Conservation (phyloP, 1,139 yeast species). For the Geotrichum klebahnii region DNA sequence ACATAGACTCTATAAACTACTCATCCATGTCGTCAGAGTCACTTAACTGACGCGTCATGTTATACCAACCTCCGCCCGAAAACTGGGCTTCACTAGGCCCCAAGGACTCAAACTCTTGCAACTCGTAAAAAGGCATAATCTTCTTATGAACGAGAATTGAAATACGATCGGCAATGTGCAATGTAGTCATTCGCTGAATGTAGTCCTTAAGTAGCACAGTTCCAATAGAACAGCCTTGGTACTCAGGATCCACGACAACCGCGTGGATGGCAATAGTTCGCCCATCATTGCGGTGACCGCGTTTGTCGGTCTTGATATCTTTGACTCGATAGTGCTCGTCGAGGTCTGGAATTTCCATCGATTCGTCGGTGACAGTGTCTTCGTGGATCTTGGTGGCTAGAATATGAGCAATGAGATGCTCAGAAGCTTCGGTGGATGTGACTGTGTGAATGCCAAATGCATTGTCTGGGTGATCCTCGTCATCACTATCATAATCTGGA, state of each 20-base stretch:
- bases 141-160: constrained; percentile 67
- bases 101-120: constrained; percentile 66
- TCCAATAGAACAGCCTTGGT: constrained; percentile 78
- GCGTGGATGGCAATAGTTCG: constrained; percentile 77
- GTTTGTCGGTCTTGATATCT: constrained; percentile 37
- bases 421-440: constrained; percentile 41
- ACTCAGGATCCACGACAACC: constrained; percentile 70
- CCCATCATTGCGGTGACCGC: constrained; percentile 76
- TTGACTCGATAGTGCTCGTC: constrained; percentile 31
- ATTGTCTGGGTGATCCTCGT: constrained; percentile 30
- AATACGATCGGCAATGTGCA: constrained; percentile 77
- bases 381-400: constrained; percentile 65
- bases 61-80: constrained; percentile 65
- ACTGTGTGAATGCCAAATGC: constrained; percentile 24
- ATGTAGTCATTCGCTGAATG: constrained; percentile 82
- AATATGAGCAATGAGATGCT: constrained; percentile 76
- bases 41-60: constrained; percentile 56
- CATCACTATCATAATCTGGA: constrained; percentile 31
- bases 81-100: constrained; percentile 59
- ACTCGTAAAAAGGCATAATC: constrained; percentile 70
- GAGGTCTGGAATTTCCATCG: constrained; percentile 59
- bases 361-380: constrained; percentile 52
- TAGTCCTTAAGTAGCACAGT: constrained; percentile 81
- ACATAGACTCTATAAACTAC: neutral
- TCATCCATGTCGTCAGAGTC: constrained; percentile 36